A percentile compares a stretch with the other conserved stretches of the same genome.
Evolutionary conservation across 2,329 filamentous ascomycete genomes (phyloP).

Genomic region (Nigrospora sphaerica): DNA sequence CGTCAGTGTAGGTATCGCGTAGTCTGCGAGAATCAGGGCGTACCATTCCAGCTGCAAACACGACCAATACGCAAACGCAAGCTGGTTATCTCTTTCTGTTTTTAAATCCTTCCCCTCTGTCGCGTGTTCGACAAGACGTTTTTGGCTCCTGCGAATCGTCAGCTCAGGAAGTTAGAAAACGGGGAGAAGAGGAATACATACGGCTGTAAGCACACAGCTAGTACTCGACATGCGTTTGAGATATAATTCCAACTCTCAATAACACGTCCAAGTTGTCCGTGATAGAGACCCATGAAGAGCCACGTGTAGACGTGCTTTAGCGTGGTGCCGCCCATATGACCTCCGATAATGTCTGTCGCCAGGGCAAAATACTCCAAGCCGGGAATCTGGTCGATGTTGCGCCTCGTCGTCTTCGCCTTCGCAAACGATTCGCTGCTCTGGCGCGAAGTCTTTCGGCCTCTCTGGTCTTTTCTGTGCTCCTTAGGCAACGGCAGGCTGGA

Average conservation of each 20-base stretch:
- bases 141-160: conserved; percentile 32
- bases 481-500: conserved; percentile 45
- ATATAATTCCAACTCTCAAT: conserved; percentile 72
- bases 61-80: conserved; percentile 82
- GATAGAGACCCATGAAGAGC: conserved; percentile 80
- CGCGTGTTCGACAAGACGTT: conserved; percentile 37
- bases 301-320: conserved; percentile 79
- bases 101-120: conserved; percentile 22
- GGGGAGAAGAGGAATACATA: conserved; percentile 33
- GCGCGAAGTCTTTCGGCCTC: conserved; percentile 44
- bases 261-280: conserved; percentile 79
- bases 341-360: conserved; percentile 79
- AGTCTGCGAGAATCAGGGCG: conserved; percentile 4
- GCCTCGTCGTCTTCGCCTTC: conserved; percentile 24
- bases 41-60: conserved; percentile 88
- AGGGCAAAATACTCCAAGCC: conserved; percentile 85
- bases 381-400: conserved; percentile 80
- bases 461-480: conserved; percentile 35
- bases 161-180: conserved; percentile 2
- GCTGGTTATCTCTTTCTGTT: conserved; percentile 51
- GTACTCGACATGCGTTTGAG: conserved; percentile 44
- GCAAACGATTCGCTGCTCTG: conserved; percentile 28
- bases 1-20: neutral
- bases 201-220: conserved; percentile 70
- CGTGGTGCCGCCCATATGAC: conserved; percentile 69